Evolutionary conservation across 2,329 filamentous ascomycete species (phyloP).

Genomic region (Colletotrichum cuscutae): DNA sequence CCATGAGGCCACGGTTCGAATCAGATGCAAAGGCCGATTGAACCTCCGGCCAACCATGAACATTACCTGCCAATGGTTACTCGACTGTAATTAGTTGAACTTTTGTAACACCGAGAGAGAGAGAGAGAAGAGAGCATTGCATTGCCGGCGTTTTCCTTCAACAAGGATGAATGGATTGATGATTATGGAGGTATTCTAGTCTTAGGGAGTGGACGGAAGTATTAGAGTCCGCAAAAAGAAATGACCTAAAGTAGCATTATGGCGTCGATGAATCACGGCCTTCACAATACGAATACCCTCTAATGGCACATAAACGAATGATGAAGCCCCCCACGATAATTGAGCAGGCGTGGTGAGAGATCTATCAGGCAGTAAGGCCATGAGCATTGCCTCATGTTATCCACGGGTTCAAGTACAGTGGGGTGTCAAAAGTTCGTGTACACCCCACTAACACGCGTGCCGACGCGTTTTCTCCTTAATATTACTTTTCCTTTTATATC

Average conservation of each 20-base stretch:
- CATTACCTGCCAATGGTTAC: not conserved
- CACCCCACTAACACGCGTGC: too few species aligned
- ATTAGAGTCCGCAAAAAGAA: not conserved
- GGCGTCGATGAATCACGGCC: slow-evolving; percentile 30
- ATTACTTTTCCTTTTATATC: too few species aligned
- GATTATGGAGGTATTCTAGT: slow-evolving; percentile 1
- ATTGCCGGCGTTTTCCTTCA: slow-evolving; percentile 13
- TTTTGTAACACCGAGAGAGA: not conserved
- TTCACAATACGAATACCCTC: slow-evolving; percentile 27
- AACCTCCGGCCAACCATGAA: not conserved
- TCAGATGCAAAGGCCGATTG: slow-evolving; percentile 23
- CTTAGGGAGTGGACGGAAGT: not conserved
- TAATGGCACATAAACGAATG: slow-evolving; percentile 7
- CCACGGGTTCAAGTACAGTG: not conserved
- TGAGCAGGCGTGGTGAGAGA: not conserved
- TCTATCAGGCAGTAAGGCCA: too few species aligned
- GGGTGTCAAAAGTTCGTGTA: too few species aligned
- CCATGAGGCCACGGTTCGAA: slow-evolving; percentile 35
- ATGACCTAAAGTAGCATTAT: not conserved
- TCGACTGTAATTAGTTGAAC: not conserved
- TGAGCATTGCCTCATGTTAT: not conserved
- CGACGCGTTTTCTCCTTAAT: too few species aligned
- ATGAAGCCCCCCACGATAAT: not conserved
- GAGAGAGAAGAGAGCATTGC: not conserved
- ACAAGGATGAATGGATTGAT: slow-evolving; percentile 3